phyloP scores from a whole-genome alignment of 1,139 yeast species.

The Taiozyma onychis region DNA sequence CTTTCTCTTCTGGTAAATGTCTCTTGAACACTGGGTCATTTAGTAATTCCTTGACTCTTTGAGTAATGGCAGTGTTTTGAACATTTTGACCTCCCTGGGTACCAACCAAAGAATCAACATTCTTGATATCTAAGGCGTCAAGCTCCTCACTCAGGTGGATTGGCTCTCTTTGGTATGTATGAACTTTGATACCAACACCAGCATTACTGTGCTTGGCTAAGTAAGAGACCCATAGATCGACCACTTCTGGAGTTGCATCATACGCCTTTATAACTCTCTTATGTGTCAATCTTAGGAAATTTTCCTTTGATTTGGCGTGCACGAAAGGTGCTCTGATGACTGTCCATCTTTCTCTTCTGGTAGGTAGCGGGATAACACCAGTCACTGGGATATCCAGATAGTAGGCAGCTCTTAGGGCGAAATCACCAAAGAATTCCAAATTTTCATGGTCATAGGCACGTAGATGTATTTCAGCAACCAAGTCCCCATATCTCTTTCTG shows the following conservation, averaged over 20 bases:
- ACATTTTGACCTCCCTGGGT: constrained; percentile 9
- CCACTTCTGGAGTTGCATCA: constrained; percentile 82
- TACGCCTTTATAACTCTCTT: constrained; percentile 67
- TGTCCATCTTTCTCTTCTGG: constrained; percentile 84
- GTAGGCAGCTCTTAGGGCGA: constrained; percentile 84
- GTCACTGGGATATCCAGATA: constrained; percentile 81
- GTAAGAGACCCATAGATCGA: constrained; percentile 79
- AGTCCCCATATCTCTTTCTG: constrained; percentile 62
- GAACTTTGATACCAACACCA: constrained; percentile 81
- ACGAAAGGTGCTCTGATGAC: constrained; percentile 92
- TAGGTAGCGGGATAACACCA: constrained; percentile 63
- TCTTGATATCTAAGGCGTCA: constrained; percentile 28
- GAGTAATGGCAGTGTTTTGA: constrained; percentile 14
- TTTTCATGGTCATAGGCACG: constrained; percentile 69
- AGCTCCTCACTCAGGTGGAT: constrained; percentile 34
- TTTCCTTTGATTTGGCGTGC: constrained; percentile 91
- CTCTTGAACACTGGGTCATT: constrained; percentile 56
- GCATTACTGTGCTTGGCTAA: constrained; percentile 71
- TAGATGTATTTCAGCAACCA: constrained; percentile 65
- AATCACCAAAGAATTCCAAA: constrained; percentile 74
- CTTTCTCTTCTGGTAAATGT: constrained; percentile 13
- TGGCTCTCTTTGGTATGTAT: constrained; percentile 54
- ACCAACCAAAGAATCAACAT: constrained; percentile 20
- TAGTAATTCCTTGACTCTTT: constrained; percentile 68
- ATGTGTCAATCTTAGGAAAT: constrained; percentile 84